phyloP scores from a whole-genome alignment of 1,284 basidiomycete species.

The Amylostereum chailletii region DNA sequence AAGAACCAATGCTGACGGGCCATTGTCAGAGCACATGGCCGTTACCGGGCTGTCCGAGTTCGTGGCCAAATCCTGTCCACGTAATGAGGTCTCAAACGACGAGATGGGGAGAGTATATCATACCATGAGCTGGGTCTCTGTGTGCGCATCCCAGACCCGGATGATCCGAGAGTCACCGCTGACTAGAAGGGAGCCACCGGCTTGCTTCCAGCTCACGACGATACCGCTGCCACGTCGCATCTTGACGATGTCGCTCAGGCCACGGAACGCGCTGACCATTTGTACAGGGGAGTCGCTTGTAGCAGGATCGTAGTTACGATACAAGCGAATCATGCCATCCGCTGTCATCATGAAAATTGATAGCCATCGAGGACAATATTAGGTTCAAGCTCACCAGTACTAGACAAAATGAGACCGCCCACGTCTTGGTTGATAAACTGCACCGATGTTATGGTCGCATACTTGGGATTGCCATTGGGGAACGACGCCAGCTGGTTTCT shows the following conservation, averaged over 20 bases:
- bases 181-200: slow-evolving; percentile 76
- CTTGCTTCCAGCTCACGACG: slow-evolving; percentile 92
- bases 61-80: slow-evolving; percentile 75
- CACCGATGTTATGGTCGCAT: slow-evolving; percentile 83
- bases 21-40: slow-evolving; percentile 73
- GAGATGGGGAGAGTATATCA: slow-evolving; percentile 3
- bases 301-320: slow-evolving; percentile 78
- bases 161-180: slow-evolving; percentile 90
- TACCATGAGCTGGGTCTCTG: slow-evolving; percentile 79
- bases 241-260: slow-evolving; percentile 72
- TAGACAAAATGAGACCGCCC: slow-evolving; percentile 84
- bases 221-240: slow-evolving; percentile 74
- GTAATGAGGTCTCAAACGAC: neutral
- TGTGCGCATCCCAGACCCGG: slow-evolving; percentile 92
- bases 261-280: slow-evolving; percentile 92
- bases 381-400: slow-evolving; percentile 53
- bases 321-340: slow-evolving; percentile 88
- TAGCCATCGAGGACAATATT: neutral
- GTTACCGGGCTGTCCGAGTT: slow-evolving; percentile 88
- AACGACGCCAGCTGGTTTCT: slow-evolving; percentile 76
- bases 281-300: slow-evolving; percentile 61
- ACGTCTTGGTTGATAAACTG: slow-evolving; percentile 96
- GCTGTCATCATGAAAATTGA: slow-evolving; percentile 34
- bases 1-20: slow-evolving; percentile 75
- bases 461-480: slow-evolving; percentile 80